Percentiles rank a stretch among this genome's conserved stretches.
Conservation (phyloP, 2,329 filamentous ascomycete genomes). For the Cercospora beticola region DNA sequence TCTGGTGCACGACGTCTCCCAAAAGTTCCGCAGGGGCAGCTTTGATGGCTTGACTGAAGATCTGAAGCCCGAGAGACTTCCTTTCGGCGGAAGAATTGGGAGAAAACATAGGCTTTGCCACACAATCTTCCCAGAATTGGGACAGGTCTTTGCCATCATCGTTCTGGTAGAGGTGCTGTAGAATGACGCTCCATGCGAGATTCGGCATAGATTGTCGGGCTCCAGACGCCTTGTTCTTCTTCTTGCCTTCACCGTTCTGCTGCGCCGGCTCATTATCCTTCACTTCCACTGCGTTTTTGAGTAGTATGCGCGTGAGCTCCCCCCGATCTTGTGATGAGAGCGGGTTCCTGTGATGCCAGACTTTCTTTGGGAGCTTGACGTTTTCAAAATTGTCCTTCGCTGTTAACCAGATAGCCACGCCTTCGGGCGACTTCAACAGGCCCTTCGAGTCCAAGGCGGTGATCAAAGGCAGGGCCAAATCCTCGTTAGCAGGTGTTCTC, state of each 20-base stretch:
- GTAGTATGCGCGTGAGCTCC: conserved; percentile 73
- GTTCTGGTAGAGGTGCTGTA: conserved; percentile 49
- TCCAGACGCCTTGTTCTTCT: conserved; percentile 58
- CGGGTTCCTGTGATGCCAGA: conserved; percentile 74
- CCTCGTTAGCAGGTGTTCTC: conserved; percentile 19
- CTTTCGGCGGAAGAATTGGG: conserved; percentile 79
- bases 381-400: conserved; percentile 64
- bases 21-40: conserved; percentile 52
- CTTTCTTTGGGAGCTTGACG: conserved; percentile 63
- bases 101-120: conserved; percentile 85
- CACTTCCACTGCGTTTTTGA: conserved; percentile 63
- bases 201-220: conserved; percentile 70
- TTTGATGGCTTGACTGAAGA: conserved; percentile 74
- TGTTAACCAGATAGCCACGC: conserved; percentile 82
- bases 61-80: conserved; percentile 87
- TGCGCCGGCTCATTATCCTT: conserved; percentile 40
- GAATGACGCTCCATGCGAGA: conserved; percentile 81
- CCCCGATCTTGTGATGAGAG: conserved; percentile 66
- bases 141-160: conserved; percentile 54
- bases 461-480: conserved; percentile 29
- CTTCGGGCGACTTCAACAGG: conserved; percentile 78
- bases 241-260: conserved; percentile 33
- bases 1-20: conserved; percentile 72
- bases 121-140: conserved; percentile 80
- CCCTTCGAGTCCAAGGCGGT: conserved; percentile 46